Base-by-base conservation (phyloP, 305 asterid genomes). In the Nicotiana rustica region DNA sequence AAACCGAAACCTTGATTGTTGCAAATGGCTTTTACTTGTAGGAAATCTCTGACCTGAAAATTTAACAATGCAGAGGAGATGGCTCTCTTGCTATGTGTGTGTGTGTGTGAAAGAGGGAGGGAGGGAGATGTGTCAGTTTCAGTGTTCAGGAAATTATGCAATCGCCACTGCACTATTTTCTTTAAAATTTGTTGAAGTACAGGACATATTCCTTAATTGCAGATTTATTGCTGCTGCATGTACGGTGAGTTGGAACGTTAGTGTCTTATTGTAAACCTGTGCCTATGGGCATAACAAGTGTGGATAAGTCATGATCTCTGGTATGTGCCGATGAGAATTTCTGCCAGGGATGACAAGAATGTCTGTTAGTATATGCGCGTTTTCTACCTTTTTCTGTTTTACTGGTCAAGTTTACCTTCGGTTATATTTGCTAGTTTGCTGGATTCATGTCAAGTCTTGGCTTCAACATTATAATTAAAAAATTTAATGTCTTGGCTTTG, bases 101-200 rank as follows among this genome's bases (percentile, higher is more conserved):
- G 3, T 10, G 33, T 9, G 33, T 38, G 12, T n/a, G 15, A 5
- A 21, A 3, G 73, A 7, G 10, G 14, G 49, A 4, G 14, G 6
- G 21, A 1, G 31, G 17, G 33, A 2, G n/a, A 17, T 35, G 55
- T n/a, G 55, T 1, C 5, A 2, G 33, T 70, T 56, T 33, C 21
- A 41, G 35, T 70, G 35, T 70, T 41, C 59, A 19, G 78, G 78
- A 70, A 5, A 12, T 41, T 41, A 12, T 69, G 77, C 59, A 70
- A 10, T 41, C 3, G 10, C 35, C 44, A 57, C 36, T 19, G 60
- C 60, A 64, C n/a, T 64, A 25, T 68, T 15, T 17, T 68, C 55
- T 38, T 69, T 4, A 18, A 69, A 9, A 18, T 69, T 69, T 41
- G 35, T 18, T 41, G 52, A 68, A 36, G 31, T 5, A 25, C 67